Percentiles rank a stretch among this genome's conserved stretches.
Evolutionary conservation across 1,284 basidiomycete genomes (phyloP).

Genomic region (Fomitopsis pinicola): DNA sequence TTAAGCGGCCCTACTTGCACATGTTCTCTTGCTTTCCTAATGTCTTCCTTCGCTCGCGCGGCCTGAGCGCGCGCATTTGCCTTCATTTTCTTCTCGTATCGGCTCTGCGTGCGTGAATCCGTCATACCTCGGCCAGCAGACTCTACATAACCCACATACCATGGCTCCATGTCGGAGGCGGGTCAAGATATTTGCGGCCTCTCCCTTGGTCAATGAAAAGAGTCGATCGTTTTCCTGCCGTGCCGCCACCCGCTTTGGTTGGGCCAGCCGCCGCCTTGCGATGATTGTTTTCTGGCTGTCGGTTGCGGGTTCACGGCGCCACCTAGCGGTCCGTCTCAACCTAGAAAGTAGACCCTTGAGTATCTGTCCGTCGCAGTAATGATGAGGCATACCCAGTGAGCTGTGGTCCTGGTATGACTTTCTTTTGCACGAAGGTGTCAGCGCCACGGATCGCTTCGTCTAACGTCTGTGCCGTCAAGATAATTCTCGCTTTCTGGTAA

Average conservation of each 20-base stretch:
- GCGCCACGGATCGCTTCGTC: slow-evolving; percentile 59
- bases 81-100: slow-evolving; percentile 53
- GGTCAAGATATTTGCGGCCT: slow-evolving; percentile 75
- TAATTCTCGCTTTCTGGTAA: slow-evolving; percentile 47
- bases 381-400: slow-evolving; percentile 39
- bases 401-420: slow-evolving; percentile 47
- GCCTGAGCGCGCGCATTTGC: slow-evolving; percentile 32
- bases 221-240: slow-evolving; percentile 2
- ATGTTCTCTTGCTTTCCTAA: slow-evolving; percentile 44
- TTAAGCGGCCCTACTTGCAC: slow-evolving; percentile 58
- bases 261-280: slow-evolving; percentile 50
- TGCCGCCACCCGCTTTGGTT: slow-evolving; percentile 13
- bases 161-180: slow-evolving; percentile 74
- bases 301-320: slow-evolving; percentile 70
- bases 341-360: slow-evolving; percentile 31
- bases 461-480: slow-evolving; percentile 51
- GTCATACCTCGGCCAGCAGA: neutral
- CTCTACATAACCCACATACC: slow-evolving; percentile 32
- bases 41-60: slow-evolving; percentile 39
- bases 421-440: slow-evolving; percentile 60
- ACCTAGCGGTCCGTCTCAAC: slow-evolving; percentile 61
- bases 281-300: slow-evolving; percentile 62
- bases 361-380: neutral
- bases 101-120: slow-evolving; percentile 34
- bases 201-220: slow-evolving; percentile 63